These are phyloP conservation scores for Diutina neorugosa DNA, from an alignment of 1,139 yeast genomes.

Conservation along the genomic window DNA sequence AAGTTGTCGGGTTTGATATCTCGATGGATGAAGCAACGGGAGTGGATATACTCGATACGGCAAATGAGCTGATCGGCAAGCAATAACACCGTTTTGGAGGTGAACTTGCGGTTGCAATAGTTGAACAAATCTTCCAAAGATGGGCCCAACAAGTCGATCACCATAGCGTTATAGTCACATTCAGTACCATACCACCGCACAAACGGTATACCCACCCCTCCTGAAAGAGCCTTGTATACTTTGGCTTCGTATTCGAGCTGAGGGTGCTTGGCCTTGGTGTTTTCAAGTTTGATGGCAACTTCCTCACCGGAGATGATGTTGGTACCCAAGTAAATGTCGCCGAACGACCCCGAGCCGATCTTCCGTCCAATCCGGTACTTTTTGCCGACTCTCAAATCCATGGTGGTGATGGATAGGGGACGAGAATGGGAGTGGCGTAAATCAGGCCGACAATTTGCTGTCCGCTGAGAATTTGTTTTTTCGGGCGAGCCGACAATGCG, in stretches of 20 bases:
- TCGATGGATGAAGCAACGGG: conserved; percentile 85
- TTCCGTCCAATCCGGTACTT: conserved; percentile 92
- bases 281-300: conserved; percentile 91
- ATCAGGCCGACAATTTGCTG: neutral
- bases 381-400: conserved; percentile 88
- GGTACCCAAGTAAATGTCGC: conserved; percentile 89
- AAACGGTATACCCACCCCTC: conserved; percentile 96
- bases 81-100: conserved; percentile 83
- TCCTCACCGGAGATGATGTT: conserved; percentile 94
- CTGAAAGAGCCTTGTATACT: conserved; percentile 86
- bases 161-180: conserved; percentile 94
- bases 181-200: conserved; percentile 97
- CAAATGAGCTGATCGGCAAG: conserved; percentile 92
- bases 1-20: conserved; percentile 95
- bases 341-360: conserved; percentile 95
- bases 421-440: neutral
- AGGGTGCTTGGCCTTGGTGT: conserved; percentile 86
- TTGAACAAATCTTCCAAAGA: conserved; percentile 91
- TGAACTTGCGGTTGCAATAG: conserved; percentile 87
- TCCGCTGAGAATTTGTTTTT: neutral
- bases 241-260: conserved; percentile 95
- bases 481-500: neutral
- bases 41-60: conserved; percentile 91
- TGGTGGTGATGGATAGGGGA: conserved; percentile 7
- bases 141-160: conserved; percentile 90